Evolutionary conservation across 495 filamentous ascomycete genomes (phyloP), one percentile per base, ranked within the genome.

Genomic region (Penicillium simplicissimum): DNA sequence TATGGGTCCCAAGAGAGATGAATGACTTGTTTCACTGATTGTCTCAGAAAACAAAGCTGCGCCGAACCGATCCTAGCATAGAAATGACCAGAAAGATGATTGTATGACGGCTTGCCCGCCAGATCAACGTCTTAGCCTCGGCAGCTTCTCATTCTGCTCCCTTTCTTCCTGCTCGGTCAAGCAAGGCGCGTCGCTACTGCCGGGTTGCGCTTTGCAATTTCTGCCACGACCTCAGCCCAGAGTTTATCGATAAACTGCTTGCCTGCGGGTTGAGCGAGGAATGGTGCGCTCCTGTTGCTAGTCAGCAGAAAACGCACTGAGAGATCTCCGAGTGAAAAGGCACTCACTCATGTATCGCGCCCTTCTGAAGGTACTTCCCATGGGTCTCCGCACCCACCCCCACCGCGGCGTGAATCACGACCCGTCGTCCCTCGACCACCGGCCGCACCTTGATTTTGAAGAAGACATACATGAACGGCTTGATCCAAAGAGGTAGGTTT

Each of bases 351-450:
- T 54, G 52, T 9, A 54, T 35, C 38, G 17, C 21, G 13, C 34
- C 38, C 9, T 19, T 37, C 33, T 52, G 33, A 8, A 62, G 10
- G 55, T 65, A 74, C 35, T 58, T 62, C 4, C 73, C 70, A 66
- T 74, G 73, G 8, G 59, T 65, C 33, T 73, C 67, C 34, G 42
- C 11, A 8, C 66, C 68, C 25, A 25, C 57, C 2, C 65, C 57
- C 9, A 45, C 62, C 15, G 64, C 43, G 36, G 66, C 63, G 23
- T 70, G 53, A 17, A 75, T 34, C 38, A 64, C 48, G 5, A 56
- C 52, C 28, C 58, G 28, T 17, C 49, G 57, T 14, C 64, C 72
- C 37, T 66, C 63, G 10, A 55, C 28, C 9, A 42, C 36, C 13
- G 53, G 59, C 53, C 21, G 53, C 35, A 33, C 42, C 42, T 45